Evolutionary conservation across 2,329 filamentous ascomycete species (phyloP), one percentile per base, ranked within the genome.

Genomic region (Myriosclerotinia curreyana): DNA sequence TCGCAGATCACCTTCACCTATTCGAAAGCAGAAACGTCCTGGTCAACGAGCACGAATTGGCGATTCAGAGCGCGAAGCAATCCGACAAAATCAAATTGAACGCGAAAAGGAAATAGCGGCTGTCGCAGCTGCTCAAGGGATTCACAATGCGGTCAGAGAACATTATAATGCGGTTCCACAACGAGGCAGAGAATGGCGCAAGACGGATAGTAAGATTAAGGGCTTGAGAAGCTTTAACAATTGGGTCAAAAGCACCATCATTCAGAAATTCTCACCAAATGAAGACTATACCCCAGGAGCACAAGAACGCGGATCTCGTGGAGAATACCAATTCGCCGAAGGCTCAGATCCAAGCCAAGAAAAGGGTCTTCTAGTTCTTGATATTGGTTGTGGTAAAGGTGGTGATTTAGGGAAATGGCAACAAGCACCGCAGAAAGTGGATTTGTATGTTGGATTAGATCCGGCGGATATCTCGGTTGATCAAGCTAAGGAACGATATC

Each of bases 81-180:
- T 89, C 62, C 85, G 87, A 36, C 82, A 85, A 70, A 82, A 83
- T 62, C 79, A 81, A 61, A 70, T 80, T 49, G 81, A 87, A 69
- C 78, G 83, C 17, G 83, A 89, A 66, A 82, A 82, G 67, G 76
- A 77, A 59, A 76, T 79, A 51, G 76, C 77, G 51, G 69, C 66
- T 22, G 65, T 65, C 12, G 63, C 68, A 38, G 68, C 66, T 17
- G 67, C 70, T 22, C 79, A 87, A 58, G 87, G 87, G 51, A 86
- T 91, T 50, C 87, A 93, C 71, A 92, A 98, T 73, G 88, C 96
- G 9, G 95, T 98, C 56, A 86, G 88, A 59, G 88, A 96, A 69
- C 94, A 97, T 77, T 99, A 99, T 82, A 99, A 99, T 77, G 88
- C 90, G 46, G 94, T 98, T 0, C 94, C 94, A 0, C 90, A 99